These are phyloP conservation scores for Yamadazyma triangularis DNA, from an alignment of 1,139 yeast genomes.

Conservation along the genomic window DNA sequence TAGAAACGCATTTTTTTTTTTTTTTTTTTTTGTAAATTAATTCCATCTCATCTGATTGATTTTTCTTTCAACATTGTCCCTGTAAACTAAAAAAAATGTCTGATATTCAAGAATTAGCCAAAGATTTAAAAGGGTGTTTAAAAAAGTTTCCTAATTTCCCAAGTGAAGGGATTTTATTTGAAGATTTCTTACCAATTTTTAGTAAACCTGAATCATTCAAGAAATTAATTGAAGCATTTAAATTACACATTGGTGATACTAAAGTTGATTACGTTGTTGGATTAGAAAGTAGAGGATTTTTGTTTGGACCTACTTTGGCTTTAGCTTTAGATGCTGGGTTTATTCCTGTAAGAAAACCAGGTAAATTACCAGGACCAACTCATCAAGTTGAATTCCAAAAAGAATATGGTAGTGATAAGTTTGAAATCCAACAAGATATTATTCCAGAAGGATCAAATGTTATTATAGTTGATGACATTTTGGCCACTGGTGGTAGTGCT, in stretches of 20 bases:
- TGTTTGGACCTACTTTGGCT: conserved; percentile 94
- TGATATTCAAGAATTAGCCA: conserved; percentile 44
- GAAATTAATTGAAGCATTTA: conserved; percentile 76
- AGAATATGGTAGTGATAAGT: conserved; percentile 88
- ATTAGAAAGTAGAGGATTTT: conserved; percentile 92
- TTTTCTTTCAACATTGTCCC: no score
- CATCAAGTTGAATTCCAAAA: conserved; percentile 71
- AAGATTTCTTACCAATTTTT: conserved; percentile 93
- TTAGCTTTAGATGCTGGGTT: conserved; percentile 85
- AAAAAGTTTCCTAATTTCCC: conserved; percentile 94
- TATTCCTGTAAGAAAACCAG: conserved; percentile 91
- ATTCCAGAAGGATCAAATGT: conserved; percentile 79
- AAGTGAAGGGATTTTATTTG: conserved; percentile 84
- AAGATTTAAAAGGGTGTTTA: conserved; percentile 59
- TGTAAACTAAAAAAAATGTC: no score
- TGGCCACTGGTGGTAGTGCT: conserved; percentile 98
- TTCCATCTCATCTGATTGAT: no score
- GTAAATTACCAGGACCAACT: conserved; percentile 88
- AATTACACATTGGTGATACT: conserved; percentile 60
- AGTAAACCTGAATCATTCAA: conserved; percentile 76
- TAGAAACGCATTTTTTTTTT: no score
- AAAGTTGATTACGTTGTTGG: conserved; percentile 90
- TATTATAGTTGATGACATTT: conserved; percentile 87
- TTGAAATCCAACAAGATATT: conserved; percentile 83
- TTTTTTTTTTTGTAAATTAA: no score